Conservation (phyloP, 1,284 basidiomycete species). For the Trichosporon coremiiforme region DNA sequence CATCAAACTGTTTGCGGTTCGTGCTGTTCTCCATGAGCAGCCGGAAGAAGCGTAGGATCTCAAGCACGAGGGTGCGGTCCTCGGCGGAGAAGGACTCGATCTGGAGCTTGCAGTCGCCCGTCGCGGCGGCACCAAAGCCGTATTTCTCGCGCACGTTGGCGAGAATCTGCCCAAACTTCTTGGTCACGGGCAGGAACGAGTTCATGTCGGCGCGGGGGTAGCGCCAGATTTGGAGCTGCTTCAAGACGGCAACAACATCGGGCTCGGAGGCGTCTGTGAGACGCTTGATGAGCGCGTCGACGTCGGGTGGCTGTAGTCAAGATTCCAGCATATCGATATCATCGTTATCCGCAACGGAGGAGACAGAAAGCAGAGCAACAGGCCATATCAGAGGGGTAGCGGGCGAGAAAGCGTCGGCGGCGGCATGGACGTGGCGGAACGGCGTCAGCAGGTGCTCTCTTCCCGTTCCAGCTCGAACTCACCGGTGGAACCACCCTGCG, state of each 20-base stretch:
- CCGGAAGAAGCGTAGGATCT: constrained; percentile 84
- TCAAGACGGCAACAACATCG: constrained; percentile 37
- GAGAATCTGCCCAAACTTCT: constrained; percentile 89
- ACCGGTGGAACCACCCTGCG: constrained; percentile 47
- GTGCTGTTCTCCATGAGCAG: constrained; percentile 96
- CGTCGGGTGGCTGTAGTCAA: constrained; percentile 39
- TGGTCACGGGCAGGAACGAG: constrained; percentile 92
- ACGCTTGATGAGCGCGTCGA: constrained; percentile 42
- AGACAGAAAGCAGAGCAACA: constrained; percentile 6
- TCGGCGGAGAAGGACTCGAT: constrained; percentile 73
- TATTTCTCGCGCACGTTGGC: constrained; percentile 82
- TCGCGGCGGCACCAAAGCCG: constrained; percentile 42
- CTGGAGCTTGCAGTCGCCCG: constrained; percentile 61
- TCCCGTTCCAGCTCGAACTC: constrained; percentile 11
- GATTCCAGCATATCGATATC: not conserved
- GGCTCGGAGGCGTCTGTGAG: constrained; percentile 38
- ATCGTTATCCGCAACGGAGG: not conserved
- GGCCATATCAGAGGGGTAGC: not conserved
- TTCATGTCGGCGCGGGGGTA: constrained; percentile 97
- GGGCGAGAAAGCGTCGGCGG: not conserved
- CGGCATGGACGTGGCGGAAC: not conserved
- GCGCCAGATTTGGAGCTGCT: constrained; percentile 65
- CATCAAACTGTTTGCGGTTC: constrained; percentile 93
- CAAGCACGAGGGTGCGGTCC: constrained; percentile 74
- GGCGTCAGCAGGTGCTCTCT: constrained; percentile 15